phyloP scores from a whole-genome alignment of 768 basidiomycete genomes.

The Leccinum fibrillosum region DNA sequence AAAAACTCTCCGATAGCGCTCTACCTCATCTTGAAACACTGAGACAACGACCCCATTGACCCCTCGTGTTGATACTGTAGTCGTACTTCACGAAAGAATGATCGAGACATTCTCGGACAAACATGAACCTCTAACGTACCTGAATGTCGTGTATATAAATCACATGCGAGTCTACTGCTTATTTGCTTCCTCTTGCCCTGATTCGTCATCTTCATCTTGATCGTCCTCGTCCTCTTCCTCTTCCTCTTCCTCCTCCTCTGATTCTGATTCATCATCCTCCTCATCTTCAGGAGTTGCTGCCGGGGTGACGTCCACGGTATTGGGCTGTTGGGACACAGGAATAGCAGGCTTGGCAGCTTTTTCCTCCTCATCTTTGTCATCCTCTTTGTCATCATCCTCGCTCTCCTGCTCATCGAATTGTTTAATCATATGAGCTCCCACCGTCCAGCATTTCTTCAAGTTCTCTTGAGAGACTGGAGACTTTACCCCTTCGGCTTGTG shows the following conservation, averaged over 20 bases:
- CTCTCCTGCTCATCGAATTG: slow-evolving; percentile 80
- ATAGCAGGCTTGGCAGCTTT: slow-evolving; percentile 5
- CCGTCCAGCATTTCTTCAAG: slow-evolving; percentile 62
- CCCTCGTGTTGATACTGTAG: background rate
- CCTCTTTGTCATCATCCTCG: slow-evolving; percentile 25
- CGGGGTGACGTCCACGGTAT: background rate
- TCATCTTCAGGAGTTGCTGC: slow-evolving; percentile 3
- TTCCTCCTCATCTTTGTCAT: slow-evolving; percentile 14
- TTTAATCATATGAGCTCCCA: slow-evolving; percentile 73
- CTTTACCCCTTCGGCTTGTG: slow-evolving; percentile 49
- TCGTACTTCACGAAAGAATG: background rate
- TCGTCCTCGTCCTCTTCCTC: slow-evolving; percentile 18
- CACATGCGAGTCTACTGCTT: slow-evolving; percentile 8
- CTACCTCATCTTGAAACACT: slow-evolving; percentile 81
- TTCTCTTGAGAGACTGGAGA: slow-evolving; percentile 46
- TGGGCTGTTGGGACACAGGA: background rate
- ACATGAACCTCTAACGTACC: slow-evolving; percentile 4
- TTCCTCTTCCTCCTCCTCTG: background rate
- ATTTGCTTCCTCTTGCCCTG: slow-evolving; percentile 16
- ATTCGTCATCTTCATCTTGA: background rate
- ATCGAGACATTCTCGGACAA: background rate
- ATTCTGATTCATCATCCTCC: slow-evolving; percentile 6
- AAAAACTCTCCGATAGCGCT: slow-evolving; percentile 45
- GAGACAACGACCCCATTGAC: background rate
- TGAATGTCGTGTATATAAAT: slow-evolving; percentile 4